These are phyloP conservation scores for Rubia yunnanensis DNA, from an alignment of 257 asterid genomes.

Conservation along the genomic window DNA sequence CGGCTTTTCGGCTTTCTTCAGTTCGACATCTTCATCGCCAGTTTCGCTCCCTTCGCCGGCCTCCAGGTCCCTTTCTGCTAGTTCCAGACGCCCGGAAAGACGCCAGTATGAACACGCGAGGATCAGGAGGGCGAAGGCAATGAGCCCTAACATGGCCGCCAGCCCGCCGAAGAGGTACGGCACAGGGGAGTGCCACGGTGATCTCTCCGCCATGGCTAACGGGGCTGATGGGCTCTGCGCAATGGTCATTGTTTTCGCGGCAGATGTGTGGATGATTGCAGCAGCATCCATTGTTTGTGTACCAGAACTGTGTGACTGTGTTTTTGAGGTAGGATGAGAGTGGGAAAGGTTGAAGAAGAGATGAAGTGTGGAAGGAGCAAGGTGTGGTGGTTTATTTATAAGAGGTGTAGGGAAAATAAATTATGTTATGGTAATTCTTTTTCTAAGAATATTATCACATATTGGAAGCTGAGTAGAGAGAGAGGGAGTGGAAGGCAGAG, in stretches of 20 bases:
- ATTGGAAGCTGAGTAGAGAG: too few species aligned
- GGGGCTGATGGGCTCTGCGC: constrained; percentile 21
- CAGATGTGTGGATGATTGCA: constrained; percentile 7
- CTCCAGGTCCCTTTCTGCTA: constrained; percentile 45
- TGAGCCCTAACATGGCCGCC: constrained; percentile 87
- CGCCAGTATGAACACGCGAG: constrained; percentile 84
- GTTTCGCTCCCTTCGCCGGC: constrained; percentile 29
- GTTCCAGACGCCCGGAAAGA: constrained; percentile 45
- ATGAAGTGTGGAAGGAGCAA: constrained; percentile 12
- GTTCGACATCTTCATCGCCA: not conserved
- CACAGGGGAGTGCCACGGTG: constrained; percentile 96
- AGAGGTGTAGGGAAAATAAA: too few species aligned
- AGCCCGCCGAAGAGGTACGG: constrained; percentile 88
- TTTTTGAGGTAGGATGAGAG: not conserved
- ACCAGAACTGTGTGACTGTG: not conserved
- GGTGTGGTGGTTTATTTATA: constrained; percentile 14
- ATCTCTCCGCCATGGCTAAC: constrained; percentile 21
- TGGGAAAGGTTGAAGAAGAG: not conserved
- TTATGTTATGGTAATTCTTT: too few species aligned
- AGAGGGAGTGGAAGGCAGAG: too few species aligned
- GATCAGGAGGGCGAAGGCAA: constrained; percentile 74
- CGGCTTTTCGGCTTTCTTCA: constrained; percentile 19
- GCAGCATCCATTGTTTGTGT: not conserved
- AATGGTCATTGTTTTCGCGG: constrained; percentile 25
- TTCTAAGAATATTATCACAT: too few species aligned